phyloP scores from a whole-genome alignment of 2,329 filamentous ascomycete species.

The Chaetomiaceae sp. region DNA sequence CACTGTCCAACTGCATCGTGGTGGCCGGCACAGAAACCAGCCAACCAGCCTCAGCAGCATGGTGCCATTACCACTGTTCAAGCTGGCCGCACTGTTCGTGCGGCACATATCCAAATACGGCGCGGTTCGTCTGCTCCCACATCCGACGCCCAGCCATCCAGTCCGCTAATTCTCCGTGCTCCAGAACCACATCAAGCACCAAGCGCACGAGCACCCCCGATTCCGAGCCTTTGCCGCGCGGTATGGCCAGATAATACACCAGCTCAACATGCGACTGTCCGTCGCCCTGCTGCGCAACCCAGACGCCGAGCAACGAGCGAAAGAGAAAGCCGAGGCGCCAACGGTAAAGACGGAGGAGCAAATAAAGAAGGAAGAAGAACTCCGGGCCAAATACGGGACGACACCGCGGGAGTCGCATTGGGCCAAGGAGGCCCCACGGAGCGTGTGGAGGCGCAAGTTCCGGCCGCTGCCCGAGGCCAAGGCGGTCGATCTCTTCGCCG shows the following conservation, averaged over 20 bases:
- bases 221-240: slow-evolving; percentile 58
- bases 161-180: slow-evolving; percentile 7
- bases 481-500: slow-evolving; percentile 63
- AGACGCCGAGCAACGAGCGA: slow-evolving; percentile 54
- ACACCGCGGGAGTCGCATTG: slow-evolving; percentile 40
- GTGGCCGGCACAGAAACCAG: not conserved
- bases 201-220: slow-evolving; percentile 59
- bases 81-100: slow-evolving; percentile 60
- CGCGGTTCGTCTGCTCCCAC: slow-evolving; percentile 46
- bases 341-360: slow-evolving; percentile 64
- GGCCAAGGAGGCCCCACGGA: slow-evolving; percentile 33
- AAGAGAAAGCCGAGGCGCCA: slow-evolving; percentile 58
- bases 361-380: slow-evolving; percentile 49
- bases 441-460: slow-evolving; percentile 60
- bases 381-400: slow-evolving; percentile 39
- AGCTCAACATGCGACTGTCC: slow-evolving; percentile 62
- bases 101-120: slow-evolving; percentile 66
- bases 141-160: not conserved
- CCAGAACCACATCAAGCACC: slow-evolving; percentile 63
- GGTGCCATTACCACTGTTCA: slow-evolving; percentile 64
- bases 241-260: slow-evolving; percentile 61
- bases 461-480: slow-evolving; percentile 59
- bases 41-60: slow-evolving; percentile 36
- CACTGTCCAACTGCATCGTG: not conserved
- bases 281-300: slow-evolving; percentile 56